Evolutionary conservation across 768 basidiomycete species (phyloP).

Genomic region (Boletus tylopilopsis): DNA sequence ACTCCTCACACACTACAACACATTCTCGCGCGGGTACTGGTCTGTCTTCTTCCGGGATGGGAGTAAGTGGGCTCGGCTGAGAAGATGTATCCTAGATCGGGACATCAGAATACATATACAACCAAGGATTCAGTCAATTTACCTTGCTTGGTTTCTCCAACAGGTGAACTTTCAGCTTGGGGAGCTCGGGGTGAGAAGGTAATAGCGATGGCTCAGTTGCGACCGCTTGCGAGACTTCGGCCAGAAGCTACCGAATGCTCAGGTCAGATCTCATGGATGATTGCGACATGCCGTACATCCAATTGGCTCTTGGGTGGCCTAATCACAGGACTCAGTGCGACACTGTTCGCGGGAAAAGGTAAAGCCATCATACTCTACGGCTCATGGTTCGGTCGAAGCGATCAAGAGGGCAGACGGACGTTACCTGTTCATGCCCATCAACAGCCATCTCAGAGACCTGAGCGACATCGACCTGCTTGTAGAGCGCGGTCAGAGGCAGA

Average conservation of each 20-base stretch:
- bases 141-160: constrained; percentile 10
- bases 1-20: constrained; percentile 36
- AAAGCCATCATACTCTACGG: constrained; percentile 4
- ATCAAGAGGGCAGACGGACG: background rate
- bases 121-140: background rate
- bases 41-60: constrained; percentile 11
- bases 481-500: background rate
- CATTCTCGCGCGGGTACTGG: background rate
- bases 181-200: constrained; percentile 24
- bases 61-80: constrained; percentile 22
- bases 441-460: constrained; percentile 12
- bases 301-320: constrained; percentile 22
- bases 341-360: background rate
- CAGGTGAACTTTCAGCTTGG: constrained; percentile 13
- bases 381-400: background rate
- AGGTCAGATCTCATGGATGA: constrained; percentile 15
- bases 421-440: constrained; percentile 23
- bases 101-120: constrained; percentile 1
- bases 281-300: constrained; percentile 22
- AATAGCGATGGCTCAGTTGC: constrained; percentile 27
- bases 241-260: constrained; percentile 22
- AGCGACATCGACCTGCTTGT: background rate
- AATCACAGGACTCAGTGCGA: constrained; percentile 9
- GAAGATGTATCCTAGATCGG: constrained; percentile 13
- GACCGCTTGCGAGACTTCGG: constrained; percentile 28